Evolutionary conservation across 1,139 yeast species (phyloP).

Genomic region (Taphrina flavorubra): DNA sequence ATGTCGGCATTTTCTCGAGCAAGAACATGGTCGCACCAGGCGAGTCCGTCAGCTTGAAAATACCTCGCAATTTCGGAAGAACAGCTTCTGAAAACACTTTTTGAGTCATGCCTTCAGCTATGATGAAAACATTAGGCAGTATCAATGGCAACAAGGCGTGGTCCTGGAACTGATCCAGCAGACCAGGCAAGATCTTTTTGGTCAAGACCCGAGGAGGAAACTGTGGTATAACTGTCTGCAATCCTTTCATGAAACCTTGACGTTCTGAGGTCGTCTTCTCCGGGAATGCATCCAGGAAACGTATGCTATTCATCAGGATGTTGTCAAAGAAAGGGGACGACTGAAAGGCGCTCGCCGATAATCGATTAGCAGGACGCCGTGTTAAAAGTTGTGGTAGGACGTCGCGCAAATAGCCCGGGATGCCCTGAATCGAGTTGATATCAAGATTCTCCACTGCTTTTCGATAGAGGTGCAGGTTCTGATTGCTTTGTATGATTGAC

Average conservation of each 20-base stretch:
- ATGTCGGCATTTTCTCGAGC: constrained; percentile 61
- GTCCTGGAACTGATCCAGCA: constrained; percentile 60
- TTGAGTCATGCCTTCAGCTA: constrained; percentile 72
- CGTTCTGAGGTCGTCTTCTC: constrained; percentile 75
- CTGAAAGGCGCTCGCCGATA: constrained; percentile 59
- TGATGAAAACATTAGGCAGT: constrained; percentile 64
- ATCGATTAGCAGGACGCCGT: constrained; percentile 54
- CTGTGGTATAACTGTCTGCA: constrained; percentile 63
- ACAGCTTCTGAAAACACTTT: constrained; percentile 78
- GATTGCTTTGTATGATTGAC: constrained; percentile 51
- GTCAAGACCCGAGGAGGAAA: constrained; percentile 74
- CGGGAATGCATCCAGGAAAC: constrained; percentile 81
- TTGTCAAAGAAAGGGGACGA: constrained; percentile 73
- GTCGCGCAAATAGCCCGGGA: constrained; percentile 44
- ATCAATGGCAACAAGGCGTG: constrained; percentile 62
- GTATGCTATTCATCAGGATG: constrained; percentile 78
- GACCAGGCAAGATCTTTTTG: constrained; percentile 75
- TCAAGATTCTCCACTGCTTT: constrained; percentile 50
- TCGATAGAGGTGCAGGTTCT: constrained; percentile 52
- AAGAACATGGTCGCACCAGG: constrained; percentile 61
- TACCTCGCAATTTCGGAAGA: constrained; percentile 58
- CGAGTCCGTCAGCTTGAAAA: constrained; percentile 53
- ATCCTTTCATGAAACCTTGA: constrained; percentile 68
- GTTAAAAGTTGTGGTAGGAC: constrained; percentile 56
- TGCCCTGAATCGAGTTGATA: constrained; percentile 6